These are phyloP conservation scores for Mycoemilia scoparia DNA, from an alignment of 192 early-diverging fungal species.

Conservation along the genomic window DNA sequence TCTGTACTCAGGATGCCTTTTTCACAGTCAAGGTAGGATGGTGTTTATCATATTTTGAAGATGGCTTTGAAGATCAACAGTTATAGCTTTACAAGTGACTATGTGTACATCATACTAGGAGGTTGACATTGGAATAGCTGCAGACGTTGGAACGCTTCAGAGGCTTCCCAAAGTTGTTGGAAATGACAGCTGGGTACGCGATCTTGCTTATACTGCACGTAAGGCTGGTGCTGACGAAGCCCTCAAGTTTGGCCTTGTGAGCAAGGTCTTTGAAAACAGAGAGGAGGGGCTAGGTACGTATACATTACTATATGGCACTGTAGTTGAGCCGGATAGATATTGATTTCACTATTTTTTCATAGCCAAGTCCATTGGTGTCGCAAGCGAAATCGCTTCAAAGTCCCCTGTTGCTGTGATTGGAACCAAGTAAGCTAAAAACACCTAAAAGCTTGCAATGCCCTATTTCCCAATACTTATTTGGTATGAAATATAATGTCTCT, in stretches of 20 bases:
- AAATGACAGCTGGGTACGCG: slow-evolving; percentile 78
- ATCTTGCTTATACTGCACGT: slow-evolving; percentile 73
- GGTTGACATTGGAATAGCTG: slow-evolving; percentile 85
- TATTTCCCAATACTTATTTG: background rate
- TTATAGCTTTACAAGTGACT: too few relatives aligned
- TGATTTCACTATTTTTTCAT: background rate
- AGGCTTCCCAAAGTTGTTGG: slow-evolving; percentile 87
- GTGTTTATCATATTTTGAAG: too few relatives aligned
- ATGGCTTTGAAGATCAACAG: too few relatives aligned
- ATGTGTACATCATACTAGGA: too few relatives aligned
- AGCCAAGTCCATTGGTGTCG: slow-evolving; percentile 52
- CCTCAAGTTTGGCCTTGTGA: slow-evolving; percentile 36
- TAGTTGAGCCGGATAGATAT: background rate
- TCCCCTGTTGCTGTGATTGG: slow-evolving; percentile 72
- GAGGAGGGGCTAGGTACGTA: slow-evolving; percentile 9
- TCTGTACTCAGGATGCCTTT: slow-evolving; percentile 50
- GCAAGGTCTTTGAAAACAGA: slow-evolving; percentile 22
- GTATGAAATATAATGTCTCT: slow-evolving; percentile 7
- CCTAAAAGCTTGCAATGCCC: too few relatives aligned
- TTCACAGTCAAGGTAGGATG: slow-evolving; percentile 85
- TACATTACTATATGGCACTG: too few relatives aligned
- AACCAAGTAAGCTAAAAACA: slow-evolving; percentile 67
- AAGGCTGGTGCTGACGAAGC: slow-evolving; percentile 49
- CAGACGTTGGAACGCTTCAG: slow-evolving; percentile 87
- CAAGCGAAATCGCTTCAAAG: slow-evolving; percentile 63